Percentiles rank a stretch among this genome's conserved stretches.
phyloP scores from a whole-genome alignment of 2,329 filamentous ascomycete species.

The Thelonectria rubi region DNA sequence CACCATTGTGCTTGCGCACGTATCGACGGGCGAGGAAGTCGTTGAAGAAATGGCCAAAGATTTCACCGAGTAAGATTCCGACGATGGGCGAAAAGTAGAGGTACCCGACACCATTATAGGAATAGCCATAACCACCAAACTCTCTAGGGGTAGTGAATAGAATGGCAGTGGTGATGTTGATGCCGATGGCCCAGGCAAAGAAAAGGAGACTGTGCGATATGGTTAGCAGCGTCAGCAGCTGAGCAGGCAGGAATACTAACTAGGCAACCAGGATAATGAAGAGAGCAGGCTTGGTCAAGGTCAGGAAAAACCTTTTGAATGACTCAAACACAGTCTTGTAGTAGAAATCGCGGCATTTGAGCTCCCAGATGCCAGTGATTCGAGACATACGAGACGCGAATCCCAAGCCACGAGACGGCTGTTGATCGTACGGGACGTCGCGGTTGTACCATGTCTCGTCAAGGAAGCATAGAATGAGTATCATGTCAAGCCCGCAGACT shows the following conservation, averaged over 20 bases:
- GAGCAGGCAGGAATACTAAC: neutral
- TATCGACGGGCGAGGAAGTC: conserved; percentile 58
- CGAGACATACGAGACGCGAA: conserved; percentile 37
- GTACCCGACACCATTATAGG: conserved; percentile 58
- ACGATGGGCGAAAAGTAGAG: conserved; percentile 69
- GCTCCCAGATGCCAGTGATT: conserved; percentile 29
- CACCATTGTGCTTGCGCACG: conserved; percentile 57
- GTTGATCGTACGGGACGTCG: conserved; percentile 46
- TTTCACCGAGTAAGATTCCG: conserved; percentile 62
- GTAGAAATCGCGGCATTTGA: conserved; percentile 29
- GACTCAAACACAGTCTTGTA: conserved; percentile 21
- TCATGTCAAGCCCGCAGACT: conserved; percentile 49
- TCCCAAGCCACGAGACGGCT: conserved; percentile 47
- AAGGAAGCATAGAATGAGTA: conserved; percentile 52
- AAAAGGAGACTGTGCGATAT: conserved; percentile 37
- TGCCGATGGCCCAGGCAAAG: conserved; percentile 62
- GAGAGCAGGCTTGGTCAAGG: conserved; percentile 27
- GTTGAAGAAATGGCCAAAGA: conserved; percentile 65
- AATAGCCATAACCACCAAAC: conserved; percentile 59
- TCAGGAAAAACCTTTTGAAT: conserved; percentile 28
- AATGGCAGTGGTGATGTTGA: conserved; percentile 65
- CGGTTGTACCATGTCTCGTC: conserved; percentile 62
- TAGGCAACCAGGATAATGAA: conserved; percentile 25
- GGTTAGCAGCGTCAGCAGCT: conserved; percentile 3
- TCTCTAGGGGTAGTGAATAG: conserved; percentile 48